Evolutionary conservation across 306 rosid species (phyloP).

Genomic region (Phaseolus lunatus): DNA sequence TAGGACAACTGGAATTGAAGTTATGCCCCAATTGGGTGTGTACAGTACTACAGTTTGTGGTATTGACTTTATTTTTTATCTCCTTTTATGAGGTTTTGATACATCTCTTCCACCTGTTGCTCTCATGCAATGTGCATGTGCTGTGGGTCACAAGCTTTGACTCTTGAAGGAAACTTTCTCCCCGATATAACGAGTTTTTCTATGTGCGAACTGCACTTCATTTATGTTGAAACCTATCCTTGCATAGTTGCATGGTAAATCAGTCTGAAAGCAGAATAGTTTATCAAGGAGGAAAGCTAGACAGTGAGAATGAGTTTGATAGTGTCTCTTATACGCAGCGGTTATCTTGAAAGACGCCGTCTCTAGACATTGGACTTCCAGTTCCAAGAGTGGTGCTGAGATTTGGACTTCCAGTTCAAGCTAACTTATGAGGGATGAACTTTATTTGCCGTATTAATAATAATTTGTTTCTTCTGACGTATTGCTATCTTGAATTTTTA

Average conservation of each 20-base stretch:
- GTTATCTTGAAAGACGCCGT: neutral
- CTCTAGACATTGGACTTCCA: neutral
- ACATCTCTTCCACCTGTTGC: neutral
- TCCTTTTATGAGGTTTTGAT: neutral
- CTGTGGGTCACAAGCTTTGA: neutral
- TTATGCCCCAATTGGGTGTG: constrained; percentile 29
- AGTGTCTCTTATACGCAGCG: neutral
- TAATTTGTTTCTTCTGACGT: neutral
- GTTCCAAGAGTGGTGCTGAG: neutral
- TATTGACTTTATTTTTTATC: neutral
- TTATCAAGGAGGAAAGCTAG: neutral
- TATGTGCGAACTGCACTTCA: constrained; percentile 1
- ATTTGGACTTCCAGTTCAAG: neutral
- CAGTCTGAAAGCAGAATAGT: neutral
- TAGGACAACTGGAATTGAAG: constrained; percentile 27
- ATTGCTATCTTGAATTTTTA: neutral
- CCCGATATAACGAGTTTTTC: neutral
- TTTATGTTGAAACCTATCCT: neutral
- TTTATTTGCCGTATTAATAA: neutral
- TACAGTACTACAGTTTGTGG: neutral
- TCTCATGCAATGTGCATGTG: neutral
- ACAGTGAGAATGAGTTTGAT: neutral
- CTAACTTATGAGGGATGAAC: neutral
- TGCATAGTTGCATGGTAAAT: neutral
- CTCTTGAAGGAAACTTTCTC: neutral